phyloP scores from a whole-genome alignment of 2,329 filamentous ascomycete species.

The Coniochaeta sp. region DNA sequence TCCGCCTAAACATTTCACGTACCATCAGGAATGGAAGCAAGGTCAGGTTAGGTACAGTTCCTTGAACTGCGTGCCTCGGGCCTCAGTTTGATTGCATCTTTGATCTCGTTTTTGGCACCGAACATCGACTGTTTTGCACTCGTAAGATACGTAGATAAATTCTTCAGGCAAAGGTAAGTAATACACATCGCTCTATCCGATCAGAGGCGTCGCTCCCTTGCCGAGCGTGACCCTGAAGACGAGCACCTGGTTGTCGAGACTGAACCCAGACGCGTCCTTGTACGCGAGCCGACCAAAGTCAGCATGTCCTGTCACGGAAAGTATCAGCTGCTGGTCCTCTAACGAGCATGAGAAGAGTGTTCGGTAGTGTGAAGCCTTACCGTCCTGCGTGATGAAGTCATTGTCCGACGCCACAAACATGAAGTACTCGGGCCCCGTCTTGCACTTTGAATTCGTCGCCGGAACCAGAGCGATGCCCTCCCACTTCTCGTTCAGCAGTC shows the following conservation, averaged over 20 bases:
- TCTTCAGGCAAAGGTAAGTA: not conserved
- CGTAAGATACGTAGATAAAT: no score
- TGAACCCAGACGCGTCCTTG: slow-evolving; percentile 46
- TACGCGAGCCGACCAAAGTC: slow-evolving; percentile 50
- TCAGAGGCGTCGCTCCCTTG: slow-evolving; percentile 11
- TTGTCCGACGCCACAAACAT: slow-evolving; percentile 64
- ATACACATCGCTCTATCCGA: slow-evolving; percentile 22
- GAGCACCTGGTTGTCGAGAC: slow-evolving; percentile 54
- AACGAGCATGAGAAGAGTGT: not conserved
- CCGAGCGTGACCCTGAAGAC: slow-evolving; percentile 48
- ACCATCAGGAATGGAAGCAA: no score
- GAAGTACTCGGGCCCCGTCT: slow-evolving; percentile 54
- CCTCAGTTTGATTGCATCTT: no score
- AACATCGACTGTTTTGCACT: no score
- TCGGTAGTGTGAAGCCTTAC: slow-evolving; percentile 23
- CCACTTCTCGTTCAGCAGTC: slow-evolving; percentile 70
- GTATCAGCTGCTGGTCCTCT: not conserved
- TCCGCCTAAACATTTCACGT: no score
- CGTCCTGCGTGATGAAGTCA: slow-evolving; percentile 69
- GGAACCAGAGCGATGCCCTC: slow-evolving; percentile 60
- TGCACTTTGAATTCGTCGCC: slow-evolving; percentile 35
- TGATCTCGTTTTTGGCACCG: no score
- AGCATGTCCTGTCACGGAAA: slow-evolving; percentile 22
- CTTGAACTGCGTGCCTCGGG: no score
- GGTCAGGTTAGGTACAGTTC: no score